phyloP scores from a whole-genome alignment of 1,284 basidiomycete genomes.

The Hortiboletus rubellus region DNA sequence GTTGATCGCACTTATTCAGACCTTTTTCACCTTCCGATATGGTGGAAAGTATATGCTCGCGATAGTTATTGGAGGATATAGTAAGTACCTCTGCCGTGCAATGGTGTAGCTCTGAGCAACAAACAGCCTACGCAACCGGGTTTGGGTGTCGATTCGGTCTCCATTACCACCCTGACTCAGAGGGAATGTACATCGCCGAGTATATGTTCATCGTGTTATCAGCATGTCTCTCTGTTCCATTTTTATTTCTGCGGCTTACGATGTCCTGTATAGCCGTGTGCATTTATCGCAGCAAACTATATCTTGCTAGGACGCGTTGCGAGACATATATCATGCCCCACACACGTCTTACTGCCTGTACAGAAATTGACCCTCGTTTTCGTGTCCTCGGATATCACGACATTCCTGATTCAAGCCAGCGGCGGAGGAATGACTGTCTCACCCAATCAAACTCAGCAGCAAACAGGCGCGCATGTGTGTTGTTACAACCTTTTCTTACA shows the following conservation, averaged over 20 bases:
- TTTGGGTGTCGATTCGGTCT: slow-evolving; percentile 43
- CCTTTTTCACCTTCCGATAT: slow-evolving; percentile 46
- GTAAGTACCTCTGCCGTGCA: slow-evolving; percentile 32
- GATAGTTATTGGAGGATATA: slow-evolving; percentile 65
- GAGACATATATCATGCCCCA: slow-evolving; percentile 47
- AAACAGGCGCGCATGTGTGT: slow-evolving; percentile 40
- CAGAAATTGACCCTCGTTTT: slow-evolving; percentile 54
- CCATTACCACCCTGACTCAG: slow-evolving; percentile 34
- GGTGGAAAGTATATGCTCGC: slow-evolving; percentile 63
- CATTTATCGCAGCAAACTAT: slow-evolving; percentile 76
- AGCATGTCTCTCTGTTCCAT: slow-evolving; percentile 33
- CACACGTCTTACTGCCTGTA: slow-evolving; percentile 55
- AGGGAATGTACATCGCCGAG: slow-evolving; percentile 57
- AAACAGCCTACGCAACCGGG: slow-evolving; percentile 51
- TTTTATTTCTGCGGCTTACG: neutral
- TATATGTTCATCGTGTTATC: slow-evolving; percentile 68
- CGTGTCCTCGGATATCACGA: slow-evolving; percentile 60
- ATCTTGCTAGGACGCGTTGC: slow-evolving; percentile 65
- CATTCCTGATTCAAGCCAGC: slow-evolving; percentile 63
- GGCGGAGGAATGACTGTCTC: slow-evolving; percentile 18
- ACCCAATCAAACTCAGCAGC: slow-evolving; percentile 14
- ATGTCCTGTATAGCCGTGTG: slow-evolving; percentile 47
- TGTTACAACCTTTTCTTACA: slow-evolving; percentile 51
- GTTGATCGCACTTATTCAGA: slow-evolving; percentile 50
- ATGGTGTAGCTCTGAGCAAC: slow-evolving; percentile 18